phyloP scores from a whole-genome alignment of 1,284 basidiomycete species.

The Fomes fomentarius region DNA sequence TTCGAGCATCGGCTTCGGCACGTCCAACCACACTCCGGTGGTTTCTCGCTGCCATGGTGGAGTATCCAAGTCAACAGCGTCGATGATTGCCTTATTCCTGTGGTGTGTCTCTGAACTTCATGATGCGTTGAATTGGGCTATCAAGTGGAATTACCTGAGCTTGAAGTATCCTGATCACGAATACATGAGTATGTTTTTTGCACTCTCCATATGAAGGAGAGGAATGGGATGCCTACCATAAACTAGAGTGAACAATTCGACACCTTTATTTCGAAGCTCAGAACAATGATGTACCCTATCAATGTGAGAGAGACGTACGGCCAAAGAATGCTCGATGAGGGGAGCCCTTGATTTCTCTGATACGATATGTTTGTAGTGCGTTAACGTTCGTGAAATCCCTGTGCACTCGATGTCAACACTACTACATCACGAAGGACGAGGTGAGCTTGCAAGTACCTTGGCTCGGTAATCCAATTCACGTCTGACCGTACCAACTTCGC shows the following conservation, averaged over 20 bases:
- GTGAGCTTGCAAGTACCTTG: constrained; percentile 58
- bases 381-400: constrained; percentile 84
- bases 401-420: constrained; percentile 7
- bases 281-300: background rate
- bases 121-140: background rate
- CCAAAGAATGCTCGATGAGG: constrained; percentile 74
- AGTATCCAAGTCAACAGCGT: constrained; percentile 80
- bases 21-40: constrained; percentile 86
- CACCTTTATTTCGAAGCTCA: constrained; percentile 41
- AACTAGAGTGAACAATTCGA: constrained; percentile 75
- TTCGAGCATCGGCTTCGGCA: constrained; percentile 58
- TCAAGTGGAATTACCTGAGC: constrained; percentile 45
- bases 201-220: constrained; percentile 2
- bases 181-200: constrained; percentile 2
- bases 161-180: constrained; percentile 47
- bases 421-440: constrained; percentile 1
- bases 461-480: constrained; percentile 85
- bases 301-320: constrained; percentile 58
- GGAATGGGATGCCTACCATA: constrained; percentile 58
- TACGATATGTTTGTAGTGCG: constrained; percentile 78
- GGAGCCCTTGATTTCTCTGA: constrained; percentile 68
- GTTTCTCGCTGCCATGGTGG: constrained; percentile 80
- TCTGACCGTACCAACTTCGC: constrained; percentile 75
- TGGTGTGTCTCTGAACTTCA: background rate
- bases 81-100: constrained; percentile 72